Evolutionary conservation across 2,329 filamentous ascomycete genomes (phyloP).

Genomic region (Aspergillus clavatus): DNA sequence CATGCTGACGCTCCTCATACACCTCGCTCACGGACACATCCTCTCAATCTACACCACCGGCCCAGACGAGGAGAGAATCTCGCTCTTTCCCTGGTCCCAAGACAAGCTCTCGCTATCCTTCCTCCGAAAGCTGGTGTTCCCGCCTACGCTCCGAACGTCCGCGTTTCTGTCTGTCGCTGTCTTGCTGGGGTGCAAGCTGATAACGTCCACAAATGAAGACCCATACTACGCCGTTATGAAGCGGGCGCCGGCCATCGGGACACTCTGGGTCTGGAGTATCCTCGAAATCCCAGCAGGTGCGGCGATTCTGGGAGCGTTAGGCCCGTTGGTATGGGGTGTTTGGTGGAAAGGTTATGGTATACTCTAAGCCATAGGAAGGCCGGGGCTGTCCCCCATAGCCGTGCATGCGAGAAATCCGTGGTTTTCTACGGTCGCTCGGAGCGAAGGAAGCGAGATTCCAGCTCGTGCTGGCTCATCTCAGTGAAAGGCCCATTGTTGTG

Average conservation of each 20-base stretch:
- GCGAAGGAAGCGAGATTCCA: background rate
- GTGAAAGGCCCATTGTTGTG: background rate
- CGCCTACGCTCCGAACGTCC: conserved; percentile 29
- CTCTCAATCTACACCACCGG: conserved; percentile 25
- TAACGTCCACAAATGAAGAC: conserved; percentile 72
- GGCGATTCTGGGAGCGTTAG: conserved; percentile 53
- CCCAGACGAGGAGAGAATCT: conserved; percentile 11
- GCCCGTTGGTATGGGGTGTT: conserved; percentile 48
- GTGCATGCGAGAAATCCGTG: background rate
- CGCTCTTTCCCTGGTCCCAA: conserved; percentile 23
- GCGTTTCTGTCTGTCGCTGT: conserved; percentile 32
- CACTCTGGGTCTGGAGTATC: conserved; percentile 88
- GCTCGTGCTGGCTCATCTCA: too few relatives aligned
- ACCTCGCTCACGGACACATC: conserved; percentile 43
- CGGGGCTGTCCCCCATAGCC: background rate
- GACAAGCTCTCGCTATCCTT: conserved; percentile 25
- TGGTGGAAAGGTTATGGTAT: conserved; percentile 53
- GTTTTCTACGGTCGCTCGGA: background rate
- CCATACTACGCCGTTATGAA: conserved; percentile 90
- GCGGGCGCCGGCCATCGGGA: conserved; percentile 79
- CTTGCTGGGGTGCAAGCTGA: conserved; percentile 65
- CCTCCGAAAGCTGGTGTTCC: conserved; percentile 29
- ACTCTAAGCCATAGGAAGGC: conserved; percentile 15
- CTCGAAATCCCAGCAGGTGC: conserved; percentile 73
- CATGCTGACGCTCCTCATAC: conserved; percentile 40